Percentiles rank a stretch among this genome's conserved stretches.
phyloP scores from a whole-genome alignment of 2,329 filamentous ascomycete genomes.

The Colletotrichum tropicale region DNA sequence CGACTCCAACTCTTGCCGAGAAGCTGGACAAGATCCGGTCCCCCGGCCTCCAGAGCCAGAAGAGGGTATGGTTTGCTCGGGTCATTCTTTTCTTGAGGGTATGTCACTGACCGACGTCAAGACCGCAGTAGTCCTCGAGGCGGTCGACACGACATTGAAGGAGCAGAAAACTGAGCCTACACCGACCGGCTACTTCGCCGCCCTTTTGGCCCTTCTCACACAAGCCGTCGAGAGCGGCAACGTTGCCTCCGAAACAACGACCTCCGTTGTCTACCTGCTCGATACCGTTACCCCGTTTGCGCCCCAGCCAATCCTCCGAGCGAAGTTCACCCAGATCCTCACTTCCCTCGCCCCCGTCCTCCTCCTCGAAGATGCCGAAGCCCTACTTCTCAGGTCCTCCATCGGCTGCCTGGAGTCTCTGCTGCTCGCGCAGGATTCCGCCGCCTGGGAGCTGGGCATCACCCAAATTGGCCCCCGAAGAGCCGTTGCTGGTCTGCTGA shows the following conservation, averaged over 20 bases:
- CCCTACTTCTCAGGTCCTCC: conserved; percentile 82
- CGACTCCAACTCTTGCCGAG: conserved; percentile 70
- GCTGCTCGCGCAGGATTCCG: conserved; percentile 83
- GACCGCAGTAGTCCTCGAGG: conserved; percentile 86
- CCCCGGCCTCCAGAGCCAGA: conserved; percentile 93
- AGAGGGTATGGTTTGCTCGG: conserved; percentile 69
- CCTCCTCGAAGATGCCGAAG: conserved; percentile 80
- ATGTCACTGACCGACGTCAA: conserved; percentile 36
- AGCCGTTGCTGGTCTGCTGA: conserved; percentile 85
- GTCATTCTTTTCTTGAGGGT: conserved; percentile 14
- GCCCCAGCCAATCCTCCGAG: conserved; percentile 84
- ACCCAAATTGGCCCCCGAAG: conserved; percentile 84
- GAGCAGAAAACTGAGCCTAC: conserved; percentile 85
- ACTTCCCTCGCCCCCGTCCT: conserved; percentile 84
- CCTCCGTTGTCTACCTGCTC: conserved; percentile 92
- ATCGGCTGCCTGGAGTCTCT: conserved; percentile 95
- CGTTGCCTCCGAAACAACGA: conserved; percentile 81
- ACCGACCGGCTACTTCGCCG: conserved; percentile 92
- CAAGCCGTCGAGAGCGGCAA: conserved; percentile 74
- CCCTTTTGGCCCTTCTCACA: conserved; percentile 85
- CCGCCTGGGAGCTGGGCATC: conserved; percentile 86
- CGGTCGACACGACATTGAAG: conserved; percentile 90
- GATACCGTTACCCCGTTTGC: conserved; percentile 88
- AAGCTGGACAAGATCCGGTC: conserved; percentile 97
- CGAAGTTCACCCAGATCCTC: conserved; percentile 95